Evolutionary conservation across 495 filamentous ascomycete species (phyloP), one percentile per base, ranked within the genome.

Genomic region (Aspergillus sclerotioniger): DNA sequence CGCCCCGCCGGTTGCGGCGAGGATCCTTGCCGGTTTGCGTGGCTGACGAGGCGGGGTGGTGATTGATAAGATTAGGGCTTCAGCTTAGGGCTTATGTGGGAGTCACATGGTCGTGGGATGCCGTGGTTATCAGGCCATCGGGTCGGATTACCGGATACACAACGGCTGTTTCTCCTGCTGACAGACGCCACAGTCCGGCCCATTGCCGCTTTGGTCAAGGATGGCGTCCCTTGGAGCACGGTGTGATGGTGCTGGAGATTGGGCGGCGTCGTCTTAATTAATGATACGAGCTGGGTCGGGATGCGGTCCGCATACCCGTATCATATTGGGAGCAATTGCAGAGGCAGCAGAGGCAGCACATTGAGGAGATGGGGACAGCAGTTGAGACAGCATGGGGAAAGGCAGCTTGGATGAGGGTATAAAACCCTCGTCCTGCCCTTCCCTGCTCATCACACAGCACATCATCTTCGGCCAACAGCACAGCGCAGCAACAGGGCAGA

Each of bases 61-160:
- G 55, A 62, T 62, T 52, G 60, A 62, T 62, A 16, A 58, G 60
- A 62, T 62, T 62, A 62, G 60, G 60, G 60, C 50, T 41, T 7
- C 37, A 6, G 1, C 8, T 4, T 60, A 54, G 50, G 39, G 56
- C 20, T 51, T 10, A 29, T 29, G 50, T 16, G 56, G n/a, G 44
- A 9, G 44, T 45, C 31, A 20, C 32, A 28, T 28, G 32, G 20
- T 16, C 25, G 28, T 35, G 19, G 19, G 25, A n/a, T 29, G 5
- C 12, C 13, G n/a, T n/a, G 37, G n/a, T 41, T 3, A 41, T 41
- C 37, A 15, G 35, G 37, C 25, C 21, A 51, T 33, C 16, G 12
- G 31, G 9, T 25, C 48, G 21, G 12, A 12, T 41, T 31, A 16
- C 37, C 52, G 37, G 25, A 54, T 39, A 13, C 12, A n/a, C 37